A percentile compares a stretch with the other conserved stretches of the same genome.
Evolutionary conservation across 495 filamentous ascomycete species (phyloP).

Genomic region (Daldinia bambusicola): DNA sequence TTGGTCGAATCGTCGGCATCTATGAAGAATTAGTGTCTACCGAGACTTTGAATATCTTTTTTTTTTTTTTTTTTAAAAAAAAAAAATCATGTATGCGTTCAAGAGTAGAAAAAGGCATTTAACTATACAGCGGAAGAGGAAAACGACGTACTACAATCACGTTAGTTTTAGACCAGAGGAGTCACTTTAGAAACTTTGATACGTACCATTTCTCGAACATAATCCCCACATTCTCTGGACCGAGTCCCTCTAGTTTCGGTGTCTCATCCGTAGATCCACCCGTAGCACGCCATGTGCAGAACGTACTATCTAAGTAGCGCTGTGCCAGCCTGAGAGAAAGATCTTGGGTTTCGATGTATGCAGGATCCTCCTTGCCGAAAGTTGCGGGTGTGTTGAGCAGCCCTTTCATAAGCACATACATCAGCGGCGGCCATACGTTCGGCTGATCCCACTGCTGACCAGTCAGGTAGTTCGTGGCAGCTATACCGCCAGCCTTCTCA

Average conservation of each 20-base stretch:
- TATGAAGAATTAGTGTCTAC: slow-evolving; percentile 17
- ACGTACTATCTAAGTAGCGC: slow-evolving; percentile 62
- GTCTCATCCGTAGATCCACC: slow-evolving; percentile 57
- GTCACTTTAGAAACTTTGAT: background rate
- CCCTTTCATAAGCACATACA: slow-evolving; percentile 60
- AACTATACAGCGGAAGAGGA: too few relatives aligned
- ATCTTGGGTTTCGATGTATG: slow-evolving; percentile 53
- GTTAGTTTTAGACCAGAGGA: slow-evolving; percentile 23
- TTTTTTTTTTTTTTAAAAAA: too few relatives aligned
- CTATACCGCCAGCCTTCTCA: slow-evolving; percentile 54
- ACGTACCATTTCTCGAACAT: slow-evolving; percentile 62
- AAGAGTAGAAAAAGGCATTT: background rate
- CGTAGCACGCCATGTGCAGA: slow-evolving; percentile 63
- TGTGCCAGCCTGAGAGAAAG: slow-evolving; percentile 57
- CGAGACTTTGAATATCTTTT: background rate
- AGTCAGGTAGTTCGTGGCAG: slow-evolving; percentile 57
- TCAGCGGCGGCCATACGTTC: slow-evolving; percentile 62
- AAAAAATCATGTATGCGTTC: background rate
- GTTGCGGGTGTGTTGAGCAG: slow-evolving; percentile 59
- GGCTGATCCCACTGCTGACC: slow-evolving; percentile 65
- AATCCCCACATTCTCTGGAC: slow-evolving; percentile 49
- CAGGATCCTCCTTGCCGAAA: slow-evolving; percentile 56
- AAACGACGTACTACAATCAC: slow-evolving; percentile 29
- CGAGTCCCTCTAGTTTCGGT: slow-evolving; percentile 55
- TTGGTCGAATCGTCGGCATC: slow-evolving; percentile 58